phyloP scores from a whole-genome alignment of 2,329 filamentous ascomycete genomes.

The Diplodia scrobiculata region DNA sequence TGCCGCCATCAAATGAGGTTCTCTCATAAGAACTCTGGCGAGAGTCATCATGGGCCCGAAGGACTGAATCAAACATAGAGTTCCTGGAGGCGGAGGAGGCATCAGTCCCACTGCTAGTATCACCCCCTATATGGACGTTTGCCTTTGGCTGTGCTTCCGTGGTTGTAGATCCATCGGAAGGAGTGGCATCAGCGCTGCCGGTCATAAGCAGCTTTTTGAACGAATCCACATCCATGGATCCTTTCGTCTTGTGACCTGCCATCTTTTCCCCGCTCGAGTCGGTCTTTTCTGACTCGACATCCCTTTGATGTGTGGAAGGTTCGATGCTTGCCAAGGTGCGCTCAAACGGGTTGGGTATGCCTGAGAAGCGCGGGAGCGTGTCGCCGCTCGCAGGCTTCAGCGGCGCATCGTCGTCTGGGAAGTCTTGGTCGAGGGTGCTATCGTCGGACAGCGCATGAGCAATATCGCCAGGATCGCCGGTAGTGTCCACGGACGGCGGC shows the following conservation, averaged over 20 bases:
- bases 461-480: constrained; percentile 12
- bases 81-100: constrained; percentile 62
- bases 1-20: constrained; percentile 51
- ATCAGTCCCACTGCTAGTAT: constrained; percentile 60
- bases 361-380: background rate
- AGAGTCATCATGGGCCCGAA: constrained; percentile 53
- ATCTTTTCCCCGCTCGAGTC: constrained; percentile 29
- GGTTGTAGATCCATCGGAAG: background rate
- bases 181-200: constrained; percentile 56
- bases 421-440: constrained; percentile 8
- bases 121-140: constrained; percentile 36
- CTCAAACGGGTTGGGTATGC: constrained; percentile 42
- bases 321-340: constrained; percentile 46
- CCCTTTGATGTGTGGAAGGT: constrained; percentile 32
- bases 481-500: constrained; percentile 32
- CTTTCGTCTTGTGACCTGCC: constrained; percentile 34
- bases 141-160: background rate
- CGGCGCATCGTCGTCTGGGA: constrained; percentile 4
- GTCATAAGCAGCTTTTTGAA: constrained; percentile 77
- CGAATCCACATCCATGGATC: constrained; percentile 71
- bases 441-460: constrained; percentile 11
- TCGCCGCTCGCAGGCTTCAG: constrained; percentile 12
- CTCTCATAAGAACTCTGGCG: constrained; percentile 63
- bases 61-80: constrained; percentile 59
- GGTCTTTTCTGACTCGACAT: background rate